Evolutionary conservation across 768 basidiomycete genomes (phyloP), one percentile per base, ranked within the genome.

Genomic region (Rhodotorula taiwanensis): DNA sequence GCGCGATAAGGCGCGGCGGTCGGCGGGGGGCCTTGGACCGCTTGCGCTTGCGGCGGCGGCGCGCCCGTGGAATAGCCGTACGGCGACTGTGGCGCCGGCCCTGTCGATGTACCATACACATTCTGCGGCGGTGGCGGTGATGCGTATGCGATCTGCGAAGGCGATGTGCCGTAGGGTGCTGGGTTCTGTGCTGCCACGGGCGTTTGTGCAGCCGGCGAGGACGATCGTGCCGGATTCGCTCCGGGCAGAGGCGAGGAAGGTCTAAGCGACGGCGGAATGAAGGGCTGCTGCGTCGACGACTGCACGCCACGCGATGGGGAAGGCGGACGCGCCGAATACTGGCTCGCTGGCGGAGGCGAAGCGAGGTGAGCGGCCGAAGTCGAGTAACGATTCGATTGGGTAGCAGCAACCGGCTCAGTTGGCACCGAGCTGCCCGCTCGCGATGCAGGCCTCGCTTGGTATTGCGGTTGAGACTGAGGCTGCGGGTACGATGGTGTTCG

Each of bases 391-490:
- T 39, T 39, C 36, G 36, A 16, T 39, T 39, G 36, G 10, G 36
- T 16, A 39, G n/a, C n/a, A n/a, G n/a, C n/a, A n/a, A n/a, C n/a
- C n/a, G n/a, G n/a, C n/a, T n/a, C n/a, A n/a, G n/a, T n/a, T n/a
- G n/a, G n/a, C n/a, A n/a, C n/a, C n/a, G n/a, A n/a, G n/a, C n/a
- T n/a, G n/a, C n/a, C n/a, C n/a, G n/a, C n/a, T n/a, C n/a, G 51
- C 6, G 66, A 59, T 28, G 73, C 97, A 82, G 2, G 86, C 83
- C n/a, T 25, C 71, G 91, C 89, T 31, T 85, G 82, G 72, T 97
- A 84, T 81, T 1, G 79, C 79, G 6, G 42, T 41, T 39, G 36
- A 39, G n/a, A n/a, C n/a, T n/a, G n/a, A n/a, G n/a, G n/a, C n/a
- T n/a, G n/a, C n/a, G n/a, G n/a, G n/a, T n/a, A n/a, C n/a, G n/a